Conservation (phyloP, 306 rosid species). For the Geum urbanum region DNA sequence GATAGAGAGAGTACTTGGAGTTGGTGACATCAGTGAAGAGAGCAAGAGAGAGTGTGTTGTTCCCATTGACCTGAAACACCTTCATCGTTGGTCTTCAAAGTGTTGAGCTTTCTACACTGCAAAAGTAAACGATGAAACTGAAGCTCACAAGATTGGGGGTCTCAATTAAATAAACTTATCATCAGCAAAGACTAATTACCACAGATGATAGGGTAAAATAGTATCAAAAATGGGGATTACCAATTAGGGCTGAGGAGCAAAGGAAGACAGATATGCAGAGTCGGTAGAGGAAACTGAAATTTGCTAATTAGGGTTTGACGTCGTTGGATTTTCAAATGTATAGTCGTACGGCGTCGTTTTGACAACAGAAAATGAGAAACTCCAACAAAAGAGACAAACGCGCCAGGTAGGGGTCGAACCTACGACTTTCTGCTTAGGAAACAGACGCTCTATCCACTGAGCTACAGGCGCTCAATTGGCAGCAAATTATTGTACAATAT, state of each 20-base stretch:
- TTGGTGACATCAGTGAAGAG: slow-evolving; percentile 71
- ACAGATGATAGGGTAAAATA: too few relatives aligned
- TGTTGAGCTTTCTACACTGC: slow-evolving; percentile 9
- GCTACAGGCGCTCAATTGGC: slow-evolving; percentile 21
- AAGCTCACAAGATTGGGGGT: not conserved
- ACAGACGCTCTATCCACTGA: slow-evolving; percentile 26
- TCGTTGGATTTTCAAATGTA: not conserved
- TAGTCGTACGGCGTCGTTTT: not conserved
- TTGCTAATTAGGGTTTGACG: not conserved
- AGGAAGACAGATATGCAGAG: too few relatives aligned
- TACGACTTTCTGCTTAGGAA: slow-evolving; percentile 32
- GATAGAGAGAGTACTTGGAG: slow-evolving; percentile 50
- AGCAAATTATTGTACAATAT: too few relatives aligned
- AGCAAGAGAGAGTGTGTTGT: slow-evolving; percentile 45
- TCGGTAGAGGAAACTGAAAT: too few relatives aligned
- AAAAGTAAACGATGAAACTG: not conserved
- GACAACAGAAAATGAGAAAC: not conserved
- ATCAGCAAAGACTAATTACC: too few relatives aligned
- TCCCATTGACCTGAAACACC: slow-evolving; percentile 49
- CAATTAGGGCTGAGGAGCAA: too few relatives aligned
- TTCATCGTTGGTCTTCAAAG: slow-evolving; percentile 49
- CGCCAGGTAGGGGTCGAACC: slow-evolving; percentile 36
- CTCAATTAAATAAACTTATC: too few relatives aligned
- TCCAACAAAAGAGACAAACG: not conserved
- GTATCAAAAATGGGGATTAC: too few relatives aligned